Evolutionary conservation across 2,329 filamentous ascomycete genomes (phyloP), one percentile per base, ranked within the genome.

Genomic region (Nemania abortiva): DNA sequence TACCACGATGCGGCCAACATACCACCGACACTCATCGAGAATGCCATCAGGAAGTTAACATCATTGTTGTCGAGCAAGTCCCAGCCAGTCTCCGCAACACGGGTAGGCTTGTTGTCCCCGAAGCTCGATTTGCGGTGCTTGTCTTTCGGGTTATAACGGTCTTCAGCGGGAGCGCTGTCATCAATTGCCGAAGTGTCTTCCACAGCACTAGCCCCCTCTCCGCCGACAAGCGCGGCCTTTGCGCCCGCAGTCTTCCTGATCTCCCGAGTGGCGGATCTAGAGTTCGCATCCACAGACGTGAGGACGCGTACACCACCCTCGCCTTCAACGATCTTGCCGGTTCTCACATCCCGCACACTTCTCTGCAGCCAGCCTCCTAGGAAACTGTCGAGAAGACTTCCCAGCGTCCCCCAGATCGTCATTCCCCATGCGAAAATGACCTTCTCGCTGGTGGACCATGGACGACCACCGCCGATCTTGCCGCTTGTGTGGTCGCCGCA

Each of bases 1-100:
- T 87, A 85, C 87, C 85, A 89, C 53, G 85, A 82, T 34, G 87
- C 89, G 39, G 88, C 81, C 0, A 82, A 84, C 89, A 98, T 97
- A 4, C 90, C 92, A 4, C 91, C 88, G 20, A 94, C 72, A 78
- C 93, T 97, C 88, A 97, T 95, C 4, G 85, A 85, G 15, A 89
- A 86, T 0, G 95, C 95, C 95, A 98, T 98, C 65, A 95, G 80
- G 66, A 98, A 89, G 80, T 99, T 99, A 75, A 99, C 94, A 63
- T 93, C 92, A 80, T 99, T 99, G 80, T 99, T 99, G 80, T 97
- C 94, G 66, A 99, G 84, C 70, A 97, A 79, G 78, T 97, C 88
- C 88, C 82, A 85, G 59, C 78, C 94, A 73, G 84, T 91, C 81
- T 92, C 89, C 6, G 91, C 81, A 5, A 89, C 82, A 20, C 91